Evolutionary conservation across 345 rosid species (phyloP).

Genomic region (Populus deltoides): DNA sequence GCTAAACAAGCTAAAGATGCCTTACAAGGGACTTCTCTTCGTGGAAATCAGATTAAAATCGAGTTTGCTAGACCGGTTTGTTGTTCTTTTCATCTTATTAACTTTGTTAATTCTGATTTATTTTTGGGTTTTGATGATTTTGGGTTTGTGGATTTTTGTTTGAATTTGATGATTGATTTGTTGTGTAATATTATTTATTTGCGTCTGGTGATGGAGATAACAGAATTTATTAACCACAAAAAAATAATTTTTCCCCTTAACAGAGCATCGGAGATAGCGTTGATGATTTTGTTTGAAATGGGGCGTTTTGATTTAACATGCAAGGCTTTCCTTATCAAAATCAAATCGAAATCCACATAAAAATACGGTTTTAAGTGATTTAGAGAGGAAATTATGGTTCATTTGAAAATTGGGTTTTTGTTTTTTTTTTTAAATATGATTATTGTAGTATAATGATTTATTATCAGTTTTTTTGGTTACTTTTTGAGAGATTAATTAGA

Average conservation of each 20-base stretch:
- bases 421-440: no score
- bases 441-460: no score
- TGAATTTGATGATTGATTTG: neutral
- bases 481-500: no score
- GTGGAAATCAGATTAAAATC: conserved; percentile 67
- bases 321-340: neutral
- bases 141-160: neutral
- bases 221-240: neutral
- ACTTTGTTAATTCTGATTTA: neutral
- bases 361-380: neutral
- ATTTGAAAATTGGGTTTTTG: neutral
- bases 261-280: no score
- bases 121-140: neutral
- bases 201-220: neutral
- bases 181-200: neutral
- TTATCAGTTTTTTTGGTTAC: no score
- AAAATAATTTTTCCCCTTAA: neutral
- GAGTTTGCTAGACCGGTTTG: conserved; percentile 99
- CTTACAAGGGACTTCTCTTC: conserved; percentile 59
- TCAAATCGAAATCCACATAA: neutral
- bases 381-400: neutral
- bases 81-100: conserved; percentile 44
- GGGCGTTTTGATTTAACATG: neutral
- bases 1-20: conserved; percentile 75
- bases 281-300: neutral